A percentile compares a stretch with the other conserved stretches of the same genome.
Conservation (phyloP, 2,329 filamentous ascomycete species). For the Xylariaceae sp. region DNA sequence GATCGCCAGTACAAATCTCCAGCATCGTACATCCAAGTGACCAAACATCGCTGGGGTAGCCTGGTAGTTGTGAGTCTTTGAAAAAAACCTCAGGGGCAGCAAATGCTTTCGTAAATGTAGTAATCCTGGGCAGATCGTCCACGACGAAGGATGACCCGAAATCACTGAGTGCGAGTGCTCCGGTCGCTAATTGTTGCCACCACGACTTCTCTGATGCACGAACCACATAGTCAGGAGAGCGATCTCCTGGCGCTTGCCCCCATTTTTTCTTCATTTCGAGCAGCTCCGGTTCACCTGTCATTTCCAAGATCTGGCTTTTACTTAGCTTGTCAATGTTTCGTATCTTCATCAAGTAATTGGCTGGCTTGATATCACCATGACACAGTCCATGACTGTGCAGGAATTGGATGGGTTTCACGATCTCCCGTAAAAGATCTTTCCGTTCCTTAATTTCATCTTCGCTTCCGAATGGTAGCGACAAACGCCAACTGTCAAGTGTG, state of each 20-base stretch:
- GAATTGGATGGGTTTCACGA: not conserved
- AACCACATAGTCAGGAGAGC: not conserved
- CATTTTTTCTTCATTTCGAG: not conserved
- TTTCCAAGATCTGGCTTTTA: not conserved
- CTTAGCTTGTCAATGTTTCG: not conserved
- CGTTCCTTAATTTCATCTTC: not conserved
- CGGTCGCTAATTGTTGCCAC: not conserved
- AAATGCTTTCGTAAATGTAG: not conserved
- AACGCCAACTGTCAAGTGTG: constrained; percentile 3
- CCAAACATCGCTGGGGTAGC: not conserved
- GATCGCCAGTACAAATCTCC: not conserved
- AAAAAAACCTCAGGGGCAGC: not conserved
- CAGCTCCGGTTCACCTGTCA: not conserved
- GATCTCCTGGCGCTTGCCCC: not conserved
- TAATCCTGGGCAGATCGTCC: not conserved
- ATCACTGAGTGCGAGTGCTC: not conserved
- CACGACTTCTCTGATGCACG: not conserved
- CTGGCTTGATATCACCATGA: not conserved
- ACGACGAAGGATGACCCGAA: not conserved
- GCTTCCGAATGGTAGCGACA: not conserved
- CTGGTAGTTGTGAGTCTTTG: not conserved
- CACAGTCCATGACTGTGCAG: not conserved
- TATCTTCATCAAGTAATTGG: not conserved
- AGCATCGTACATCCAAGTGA: not conserved
- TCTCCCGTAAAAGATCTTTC: not conserved